Base-by-base conservation (phyloP, 371 early-diverging fungal genomes). In the Mortierella sp. region DNA sequence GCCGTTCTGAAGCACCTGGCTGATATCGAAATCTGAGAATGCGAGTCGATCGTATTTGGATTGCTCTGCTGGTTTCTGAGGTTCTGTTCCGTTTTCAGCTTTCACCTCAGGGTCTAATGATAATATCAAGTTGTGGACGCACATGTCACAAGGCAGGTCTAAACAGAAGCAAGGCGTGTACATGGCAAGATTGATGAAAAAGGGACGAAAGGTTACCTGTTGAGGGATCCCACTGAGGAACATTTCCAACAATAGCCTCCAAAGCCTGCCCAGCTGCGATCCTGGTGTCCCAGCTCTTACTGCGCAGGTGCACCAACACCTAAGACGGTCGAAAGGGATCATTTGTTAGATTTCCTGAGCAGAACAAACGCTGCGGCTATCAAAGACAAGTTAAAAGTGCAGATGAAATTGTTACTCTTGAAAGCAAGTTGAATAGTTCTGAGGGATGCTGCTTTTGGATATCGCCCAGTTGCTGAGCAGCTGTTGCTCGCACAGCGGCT, bases 231-330 rank as follows among this genome's bases (percentile, higher is more conserved):
- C 96, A 97, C 21, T 83, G 85, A 15, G 93, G 88, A 6, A 97
- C 95, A 71, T 95, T 91, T 37, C 85, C 80, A 31, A 95, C 94
- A 67, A 98, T 96, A 8, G 93, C 93, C 53, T 95, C 94, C 6
- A 99, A 79, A 21, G 99, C 97, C 57, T 90, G 89, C 1, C 94
- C 94, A 4, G 97, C 97, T 21, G 99, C 99, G 56, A 90, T 86
- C n/a, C 99, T 94, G 15, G 98, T 95, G 60, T 96, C 97, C 99
- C 99, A 97, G 60, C 86, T 89, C 80, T 89, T 89, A 78, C 92
- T 94, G 51, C 94, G 87, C 3, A 98, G 79, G 70, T 95, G 93
- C 41, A 92, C 89, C n/a, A 93, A 79, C 15, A 94, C 92, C 92
- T 92, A 60, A 21, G 55, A 31, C n/a, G 24, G 43, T 26, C 41